Conservation (phyloP, 345 rosid genomes). For the Cardiospermum halicacabum region DNA sequence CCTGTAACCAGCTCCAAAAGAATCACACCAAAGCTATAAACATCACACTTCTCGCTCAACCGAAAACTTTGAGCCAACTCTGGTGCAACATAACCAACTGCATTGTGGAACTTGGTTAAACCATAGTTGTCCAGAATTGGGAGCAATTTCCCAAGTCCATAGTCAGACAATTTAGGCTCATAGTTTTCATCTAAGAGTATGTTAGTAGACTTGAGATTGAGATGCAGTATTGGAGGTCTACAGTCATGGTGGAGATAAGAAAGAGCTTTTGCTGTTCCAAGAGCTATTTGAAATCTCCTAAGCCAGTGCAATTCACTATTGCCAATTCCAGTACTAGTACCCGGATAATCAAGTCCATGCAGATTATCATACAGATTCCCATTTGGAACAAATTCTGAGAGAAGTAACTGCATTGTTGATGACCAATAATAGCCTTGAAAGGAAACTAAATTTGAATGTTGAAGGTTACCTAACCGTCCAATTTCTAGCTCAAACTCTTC, state of each 20-base stretch:
- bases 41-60: slow-evolving; percentile 83
- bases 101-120: slow-evolving; percentile 68
- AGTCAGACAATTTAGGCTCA: slow-evolving; percentile 79
- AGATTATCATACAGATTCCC: slow-evolving; percentile 83
- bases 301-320: slow-evolving; percentile 68
- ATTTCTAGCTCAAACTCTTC: slow-evolving; percentile 93
- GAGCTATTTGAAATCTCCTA: slow-evolving; percentile 80
- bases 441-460: slow-evolving; percentile 67
- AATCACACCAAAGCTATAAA: slow-evolving; percentile 87
- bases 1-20: slow-evolving; percentile 91
- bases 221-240: slow-evolving; percentile 82
- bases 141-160: slow-evolving; percentile 74
- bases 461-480: slow-evolving; percentile 66
- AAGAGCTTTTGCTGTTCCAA: slow-evolving; percentile 83
- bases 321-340: slow-evolving; percentile 63
- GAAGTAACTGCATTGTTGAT: slow-evolving; percentile 67
- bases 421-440: slow-evolving; percentile 95
- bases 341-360: slow-evolving; percentile 45
- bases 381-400: slow-evolving; percentile 65
- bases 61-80: slow-evolving; percentile 81
- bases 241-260: slow-evolving; percentile 93
- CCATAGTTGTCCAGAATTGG: slow-evolving; percentile 75
- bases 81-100: slow-evolving; percentile 98
- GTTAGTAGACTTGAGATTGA: slow-evolving; percentile 83
- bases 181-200: slow-evolving; percentile 75